Evolutionary conservation across 2,329 filamentous ascomycete genomes (phyloP), one percentile per base, ranked within the genome.

Genomic region (Phyllosticta citribraziliensis): DNA sequence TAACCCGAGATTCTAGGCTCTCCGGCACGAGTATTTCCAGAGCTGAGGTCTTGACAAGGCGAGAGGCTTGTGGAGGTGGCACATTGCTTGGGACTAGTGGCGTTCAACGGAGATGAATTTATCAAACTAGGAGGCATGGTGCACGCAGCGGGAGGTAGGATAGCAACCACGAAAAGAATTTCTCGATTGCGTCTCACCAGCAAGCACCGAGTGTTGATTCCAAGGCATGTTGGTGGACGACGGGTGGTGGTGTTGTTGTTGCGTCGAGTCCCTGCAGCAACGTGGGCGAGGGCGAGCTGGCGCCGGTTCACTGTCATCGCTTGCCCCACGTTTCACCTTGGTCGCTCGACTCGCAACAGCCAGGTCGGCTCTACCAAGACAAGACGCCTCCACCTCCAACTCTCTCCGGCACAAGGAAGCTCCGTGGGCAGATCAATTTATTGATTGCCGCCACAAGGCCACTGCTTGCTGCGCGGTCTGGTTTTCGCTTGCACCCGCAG

Each of bases 291-390:
- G 6, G 11, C 35, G 12, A 25, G 20, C 35, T 54, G 54, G 52
- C 54, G 57, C 59, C 24, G 40, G 4, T 11, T 40, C 12, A 40
- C 35, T 40, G 35, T 40, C 35, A 40, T 47, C 14, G 8, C 40
- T 54, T 61, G 59, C 59, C 59, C 59, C 59, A 61, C 59, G 59
- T 61, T 55, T 57, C 33, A 53, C 54, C 53, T 53, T 24, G n/a
- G 19, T 55, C 50, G 53, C 30, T 35, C 53, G 58, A 30, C 52
- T 56, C 58, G 58, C 55, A 57, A 56, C 59, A 47, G 24, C 54
- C 59, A 56, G 52, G 27, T 30, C 27, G 27, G 27, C 27, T 57
- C 59, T 47, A 57, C 59, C 55, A 5, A 52, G 27, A 61, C 59
- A 5, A 52, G 27, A 61, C 59, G 52, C 35, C 59, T 61, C 59